Percentiles rank a stretch among this genome's conserved stretches.
Evolutionary conservation across 768 basidiomycete genomes (phyloP).

Genomic region (Boletus rex-veris): DNA sequence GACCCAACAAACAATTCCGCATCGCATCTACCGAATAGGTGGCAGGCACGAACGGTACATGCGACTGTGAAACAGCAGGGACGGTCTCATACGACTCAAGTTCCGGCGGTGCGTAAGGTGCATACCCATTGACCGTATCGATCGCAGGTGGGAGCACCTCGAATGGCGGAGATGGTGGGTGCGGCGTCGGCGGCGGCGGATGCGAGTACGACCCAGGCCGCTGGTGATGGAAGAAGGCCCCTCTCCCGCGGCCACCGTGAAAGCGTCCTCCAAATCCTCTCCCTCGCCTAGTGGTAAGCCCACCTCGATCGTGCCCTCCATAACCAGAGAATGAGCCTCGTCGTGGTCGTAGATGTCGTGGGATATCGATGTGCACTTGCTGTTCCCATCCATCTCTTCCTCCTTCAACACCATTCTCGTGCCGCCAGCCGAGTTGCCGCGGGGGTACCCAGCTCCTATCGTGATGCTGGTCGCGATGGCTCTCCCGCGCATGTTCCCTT

Average conservation of each 20-base stretch:
- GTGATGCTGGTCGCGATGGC: slow-evolving; percentile 9
- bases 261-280: slow-evolving; percentile 39
- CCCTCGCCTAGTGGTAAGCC: slow-evolving; percentile 30
- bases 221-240: slow-evolving; percentile 32
- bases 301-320: slow-evolving; percentile 32
- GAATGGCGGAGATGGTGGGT: slow-evolving; percentile 22
- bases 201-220: slow-evolving; percentile 32
- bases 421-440: slow-evolving; percentile 20
- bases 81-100: slow-evolving; percentile 27
- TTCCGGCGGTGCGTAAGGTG: slow-evolving; percentile 32
- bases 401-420: slow-evolving; percentile 27
- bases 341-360: slow-evolving; percentile 26
- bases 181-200: slow-evolving; percentile 20
- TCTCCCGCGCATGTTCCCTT: slow-evolving; percentile 14
- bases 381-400: slow-evolving; percentile 24
- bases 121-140: slow-evolving; percentile 28
- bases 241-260: slow-evolving; percentile 35
- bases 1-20: slow-evolving; percentile 67
- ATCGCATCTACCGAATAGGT: slow-evolving; percentile 64
- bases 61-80: slow-evolving; percentile 20
- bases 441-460: slow-evolving; percentile 18
- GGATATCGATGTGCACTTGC: slow-evolving; percentile 10
- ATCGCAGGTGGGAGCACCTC: slow-evolving; percentile 25
- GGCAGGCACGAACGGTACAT: slow-evolving; percentile 42
- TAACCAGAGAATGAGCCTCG: slow-evolving; percentile 35